These are phyloP conservation scores for Grosmannia penicillata DNA, from an alignment of 2,329 filamentous ascomycete species.

Conservation along the genomic window DNA sequence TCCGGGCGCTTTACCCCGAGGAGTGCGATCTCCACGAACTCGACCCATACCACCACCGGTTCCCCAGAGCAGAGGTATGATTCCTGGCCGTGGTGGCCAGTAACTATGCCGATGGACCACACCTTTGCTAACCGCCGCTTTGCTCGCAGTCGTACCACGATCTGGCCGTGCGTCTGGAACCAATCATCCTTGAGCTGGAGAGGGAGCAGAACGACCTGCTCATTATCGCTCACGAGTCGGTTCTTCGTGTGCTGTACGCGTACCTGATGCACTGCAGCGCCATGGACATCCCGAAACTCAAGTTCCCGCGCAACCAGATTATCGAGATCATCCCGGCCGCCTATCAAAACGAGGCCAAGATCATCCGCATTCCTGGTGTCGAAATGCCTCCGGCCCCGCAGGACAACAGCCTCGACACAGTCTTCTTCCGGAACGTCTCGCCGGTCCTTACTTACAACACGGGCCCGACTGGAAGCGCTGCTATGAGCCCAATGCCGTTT, in stretches of 20 bases:
- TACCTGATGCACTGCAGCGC: conserved; percentile 98
- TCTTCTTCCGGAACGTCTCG: conserved; percentile 48
- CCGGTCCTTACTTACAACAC: conserved; percentile 57
- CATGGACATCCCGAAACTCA: conserved; percentile 79
- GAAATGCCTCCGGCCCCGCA: conserved; percentile 17
- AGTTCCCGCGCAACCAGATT: conserved; percentile 92
- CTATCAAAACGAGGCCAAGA: conserved; percentile 90
- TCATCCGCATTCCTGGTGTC: conserved; percentile 66
- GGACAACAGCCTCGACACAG: conserved; percentile 9
- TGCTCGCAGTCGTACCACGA: conserved; percentile 77
- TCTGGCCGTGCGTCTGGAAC: conserved; percentile 90
- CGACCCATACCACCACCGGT: conserved; percentile 94
- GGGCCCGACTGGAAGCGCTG: conserved; percentile 20
- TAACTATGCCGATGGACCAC: too few species aligned
- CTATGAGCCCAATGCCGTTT: conserved; percentile 29
- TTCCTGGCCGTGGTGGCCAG: too few species aligned
- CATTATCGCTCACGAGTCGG: conserved; percentile 95
- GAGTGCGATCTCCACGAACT: conserved; percentile 86
- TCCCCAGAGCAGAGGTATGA: conserved; percentile 77
- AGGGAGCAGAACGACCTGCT: conserved; percentile 94
- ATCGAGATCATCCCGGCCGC: conserved; percentile 97
- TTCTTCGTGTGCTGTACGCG: conserved; percentile 90
- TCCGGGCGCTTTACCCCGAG: conserved; percentile 71
- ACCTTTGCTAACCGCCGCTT: not conserved
- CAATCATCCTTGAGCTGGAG: conserved; percentile 93